A percentile compares a stretch with the other conserved stretches of the same genome.
phyloP scores from a whole-genome alignment of 805 yeast species.

The Komagataella pastoris region DNA sequence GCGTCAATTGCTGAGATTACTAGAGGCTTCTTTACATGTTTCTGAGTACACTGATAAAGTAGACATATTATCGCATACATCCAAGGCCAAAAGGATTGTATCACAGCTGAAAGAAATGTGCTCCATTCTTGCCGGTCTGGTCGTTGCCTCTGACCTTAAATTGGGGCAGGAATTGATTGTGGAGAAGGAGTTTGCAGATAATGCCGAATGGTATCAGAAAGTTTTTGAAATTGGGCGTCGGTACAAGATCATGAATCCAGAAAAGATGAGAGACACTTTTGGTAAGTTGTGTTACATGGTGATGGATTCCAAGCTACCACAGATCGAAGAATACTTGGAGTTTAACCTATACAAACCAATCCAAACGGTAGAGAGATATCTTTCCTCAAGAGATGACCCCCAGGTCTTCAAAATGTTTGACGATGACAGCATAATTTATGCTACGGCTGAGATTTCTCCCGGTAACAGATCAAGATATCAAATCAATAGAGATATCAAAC shows the following conservation, averaged over 20 bases:
- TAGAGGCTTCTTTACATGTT: constrained; percentile 69
- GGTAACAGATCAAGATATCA: constrained; percentile 38
- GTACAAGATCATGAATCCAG: constrained; percentile 77
- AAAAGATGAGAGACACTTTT: constrained; percentile 63
- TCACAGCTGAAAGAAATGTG: constrained; percentile 65
- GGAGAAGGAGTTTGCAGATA: constrained; percentile 53
- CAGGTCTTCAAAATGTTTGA: constrained; percentile 31
- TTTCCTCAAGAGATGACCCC: constrained; percentile 24
- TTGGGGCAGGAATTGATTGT: constrained; percentile 51
- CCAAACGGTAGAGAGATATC: constrained; percentile 39
- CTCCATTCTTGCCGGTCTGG: constrained; percentile 65
- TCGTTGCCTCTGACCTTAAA: constrained; percentile 66
- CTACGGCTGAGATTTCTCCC: constrained; percentile 56
- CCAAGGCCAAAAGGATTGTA: constrained; percentile 60
- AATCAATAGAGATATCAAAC: constrained; percentile 45
- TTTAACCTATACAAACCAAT: constrained; percentile 67
- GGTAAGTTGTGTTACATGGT: constrained; percentile 77
- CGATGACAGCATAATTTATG: constrained; percentile 45
- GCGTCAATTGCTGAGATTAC: constrained; percentile 48
- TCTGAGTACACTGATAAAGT: constrained; percentile 73
- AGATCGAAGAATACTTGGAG: constrained; percentile 56
- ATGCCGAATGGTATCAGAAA: constrained; percentile 59
- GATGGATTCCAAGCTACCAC: constrained; percentile 72
- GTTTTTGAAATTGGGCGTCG: constrained; percentile 71
- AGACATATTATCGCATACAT: constrained; percentile 51